These are phyloP conservation scores for Punica granatum DNA, from an alignment of 345 rosid genomes.

Conservation along the genomic window DNA sequence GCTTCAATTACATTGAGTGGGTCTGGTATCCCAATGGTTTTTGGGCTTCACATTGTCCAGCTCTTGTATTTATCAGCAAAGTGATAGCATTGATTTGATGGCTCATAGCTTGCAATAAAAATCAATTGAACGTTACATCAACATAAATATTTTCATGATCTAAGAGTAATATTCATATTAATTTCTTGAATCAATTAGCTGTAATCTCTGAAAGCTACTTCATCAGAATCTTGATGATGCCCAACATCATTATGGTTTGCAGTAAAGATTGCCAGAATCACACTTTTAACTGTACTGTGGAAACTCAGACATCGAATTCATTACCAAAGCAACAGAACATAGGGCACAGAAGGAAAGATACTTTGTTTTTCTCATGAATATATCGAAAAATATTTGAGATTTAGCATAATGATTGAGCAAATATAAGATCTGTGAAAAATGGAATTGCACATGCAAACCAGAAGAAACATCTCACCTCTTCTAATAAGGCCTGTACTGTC, in stretches of 20 bases:
- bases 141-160: neutral
- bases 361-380: neutral
- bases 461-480: conserved; percentile 27
- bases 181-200: neutral
- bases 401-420: neutral
- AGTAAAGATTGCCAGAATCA: neutral
- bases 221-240: neutral
- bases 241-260: neutral
- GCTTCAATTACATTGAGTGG: too few relatives aligned
- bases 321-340: neutral
- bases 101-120: too few relatives aligned
- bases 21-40: too few relatives aligned
- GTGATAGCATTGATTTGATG: too few relatives aligned
- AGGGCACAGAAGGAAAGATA: neutral
- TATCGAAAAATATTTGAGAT: neutral
- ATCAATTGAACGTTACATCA: too few relatives aligned
- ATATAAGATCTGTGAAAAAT: neutral
- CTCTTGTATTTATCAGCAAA: too few relatives aligned
- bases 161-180: neutral
- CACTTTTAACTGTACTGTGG: neutral
- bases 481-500: conserved; percentile 38
- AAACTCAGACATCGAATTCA: neutral
- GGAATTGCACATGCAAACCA: neutral
- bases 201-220: neutral
- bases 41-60: too few relatives aligned